These are phyloP conservation scores for Rhizopogon vesiculosus DNA, from an alignment of 768 basidiomycete genomes.

Conservation along the genomic window DNA sequence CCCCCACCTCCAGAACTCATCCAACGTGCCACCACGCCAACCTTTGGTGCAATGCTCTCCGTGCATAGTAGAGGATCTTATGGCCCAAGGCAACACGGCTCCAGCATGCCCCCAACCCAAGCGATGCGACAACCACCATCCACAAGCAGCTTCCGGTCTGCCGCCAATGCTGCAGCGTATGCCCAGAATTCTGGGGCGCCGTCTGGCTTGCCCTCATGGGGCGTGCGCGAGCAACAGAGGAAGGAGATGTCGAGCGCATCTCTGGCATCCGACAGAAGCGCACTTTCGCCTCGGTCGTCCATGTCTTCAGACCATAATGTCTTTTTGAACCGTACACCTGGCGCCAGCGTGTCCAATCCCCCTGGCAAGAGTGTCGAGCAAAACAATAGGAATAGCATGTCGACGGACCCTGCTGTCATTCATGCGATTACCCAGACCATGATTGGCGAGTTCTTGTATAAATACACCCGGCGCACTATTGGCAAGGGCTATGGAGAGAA, in stretches of 20 bases:
- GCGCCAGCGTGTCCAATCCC: conserved; percentile 34
- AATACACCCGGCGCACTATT: conserved; percentile 87
- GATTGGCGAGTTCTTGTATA: conserved; percentile 98
- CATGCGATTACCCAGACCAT: conserved; percentile 99
- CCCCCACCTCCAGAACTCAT: conserved; percentile 92
- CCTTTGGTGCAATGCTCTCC: conserved; percentile 60
- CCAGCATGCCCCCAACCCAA: conserved; percentile 70
- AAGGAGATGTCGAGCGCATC: conserved; percentile 65
- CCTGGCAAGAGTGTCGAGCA: conserved; percentile 34
- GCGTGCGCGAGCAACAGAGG: conserved; percentile 47
- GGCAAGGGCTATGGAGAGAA: conserved; percentile 89
- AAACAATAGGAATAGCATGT: conserved; percentile 27
- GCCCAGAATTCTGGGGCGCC: conserved; percentile 40
- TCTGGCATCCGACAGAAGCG: conserved; percentile 62
- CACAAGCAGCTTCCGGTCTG: conserved; percentile 80
- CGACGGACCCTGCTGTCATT: conserved; percentile 87
- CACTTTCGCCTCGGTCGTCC: conserved; percentile 73
- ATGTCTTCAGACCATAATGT: conserved; percentile 73
- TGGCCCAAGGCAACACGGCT: conserved; percentile 57
- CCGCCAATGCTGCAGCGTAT: conserved; percentile 53
- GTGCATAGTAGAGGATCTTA: conserved; percentile 47
- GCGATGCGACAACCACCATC: conserved; percentile 70
- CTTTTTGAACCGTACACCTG: conserved; percentile 37
- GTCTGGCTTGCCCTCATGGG: conserved; percentile 43
- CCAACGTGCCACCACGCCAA: conserved; percentile 86